phyloP scores from a whole-genome alignment of 768 basidiomycete species.

The Trametopsis cervina region DNA sequence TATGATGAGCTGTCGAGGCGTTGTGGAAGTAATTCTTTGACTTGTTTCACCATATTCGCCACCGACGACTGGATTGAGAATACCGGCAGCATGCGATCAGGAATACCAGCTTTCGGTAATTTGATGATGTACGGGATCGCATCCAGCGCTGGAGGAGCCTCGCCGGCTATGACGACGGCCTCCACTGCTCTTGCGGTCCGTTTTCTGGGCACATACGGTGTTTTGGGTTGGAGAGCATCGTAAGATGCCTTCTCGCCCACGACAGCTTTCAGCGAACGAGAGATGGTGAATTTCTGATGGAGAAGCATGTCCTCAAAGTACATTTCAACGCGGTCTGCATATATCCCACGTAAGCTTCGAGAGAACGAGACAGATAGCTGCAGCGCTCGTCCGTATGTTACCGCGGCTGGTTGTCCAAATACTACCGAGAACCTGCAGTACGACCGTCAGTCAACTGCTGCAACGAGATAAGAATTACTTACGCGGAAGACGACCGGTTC shows the following conservation, averaged over 20 bases:
- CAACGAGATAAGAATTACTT: neutral
- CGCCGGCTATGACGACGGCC: constrained; percentile 15
- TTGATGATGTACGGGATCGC: constrained; percentile 13
- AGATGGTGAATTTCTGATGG: constrained; percentile 40
- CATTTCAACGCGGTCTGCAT: constrained; percentile 47
- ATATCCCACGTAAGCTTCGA: constrained; percentile 33
- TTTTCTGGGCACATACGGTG: constrained; percentile 40
- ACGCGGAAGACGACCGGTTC: neutral
- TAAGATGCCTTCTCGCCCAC: constrained; percentile 42
- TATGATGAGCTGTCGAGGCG: constrained; percentile 33
- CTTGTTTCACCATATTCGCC: constrained; percentile 3
- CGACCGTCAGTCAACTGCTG: neutral
- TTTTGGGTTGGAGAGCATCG: constrained; percentile 34
- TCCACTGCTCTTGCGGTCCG: constrained; percentile 16
- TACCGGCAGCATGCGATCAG: neutral
- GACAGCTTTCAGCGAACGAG: constrained; percentile 34
- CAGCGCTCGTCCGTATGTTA: constrained; percentile 3
- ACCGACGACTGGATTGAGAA: neutral
- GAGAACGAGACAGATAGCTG: constrained; percentile 27
- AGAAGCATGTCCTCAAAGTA: constrained; percentile 40
- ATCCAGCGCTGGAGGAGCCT: constrained; percentile 11
- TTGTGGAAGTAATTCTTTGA: constrained; percentile 30
- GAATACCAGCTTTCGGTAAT: constrained; percentile 12
- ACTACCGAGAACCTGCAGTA: neutral
- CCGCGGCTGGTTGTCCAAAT: neutral